Evolutionary conservation across 1,284 basidiomycete genomes (phyloP).

Genomic region (Leucoagaricus sp.): DNA sequence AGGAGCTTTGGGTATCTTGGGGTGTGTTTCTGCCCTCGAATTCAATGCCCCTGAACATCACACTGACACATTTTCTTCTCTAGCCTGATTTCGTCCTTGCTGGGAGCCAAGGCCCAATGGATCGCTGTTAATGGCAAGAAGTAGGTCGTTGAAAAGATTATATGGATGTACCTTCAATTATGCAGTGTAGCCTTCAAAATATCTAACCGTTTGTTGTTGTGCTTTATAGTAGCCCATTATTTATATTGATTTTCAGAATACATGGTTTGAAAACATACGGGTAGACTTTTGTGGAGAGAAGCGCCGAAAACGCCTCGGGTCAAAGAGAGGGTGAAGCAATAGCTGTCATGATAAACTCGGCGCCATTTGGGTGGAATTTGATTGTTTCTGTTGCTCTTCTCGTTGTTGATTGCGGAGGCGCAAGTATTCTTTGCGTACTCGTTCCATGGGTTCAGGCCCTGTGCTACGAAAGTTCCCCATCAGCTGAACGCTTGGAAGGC

Average conservation of each 20-base stretch:
- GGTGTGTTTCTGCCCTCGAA: slow-evolving; percentile 52
- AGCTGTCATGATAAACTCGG: slow-evolving; percentile 1
- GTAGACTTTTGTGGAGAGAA: background rate
- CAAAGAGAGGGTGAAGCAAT: background rate
- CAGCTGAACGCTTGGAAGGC: background rate
- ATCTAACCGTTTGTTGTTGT: background rate
- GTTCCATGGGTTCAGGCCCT: slow-evolving; percentile 71
- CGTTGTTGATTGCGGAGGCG: slow-evolving; percentile 56
- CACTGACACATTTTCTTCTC: slow-evolving; percentile 5
- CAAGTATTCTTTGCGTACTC: slow-evolving; percentile 71
- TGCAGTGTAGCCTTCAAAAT: background rate
- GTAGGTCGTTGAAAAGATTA: too few species aligned
- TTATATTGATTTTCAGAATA: slow-evolving; percentile 1
- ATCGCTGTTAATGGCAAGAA: slow-evolving; percentile 47
- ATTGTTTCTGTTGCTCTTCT: slow-evolving; percentile 21
- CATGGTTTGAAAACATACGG: slow-evolving; percentile 11
- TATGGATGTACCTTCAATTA: slow-evolving; percentile 7
- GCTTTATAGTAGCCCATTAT: slow-evolving; percentile 5
- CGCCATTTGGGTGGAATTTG: background rate
- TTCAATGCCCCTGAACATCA: background rate
- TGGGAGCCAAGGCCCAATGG: slow-evolving; percentile 61
- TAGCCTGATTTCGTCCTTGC: slow-evolving; percentile 61
- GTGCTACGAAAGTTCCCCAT: slow-evolving; percentile 47
- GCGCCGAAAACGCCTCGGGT: background rate
- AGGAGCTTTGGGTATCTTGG: slow-evolving; percentile 81